phyloP scores from a whole-genome alignment of 257 asterid species.

The Solanum etuberosum region DNA sequence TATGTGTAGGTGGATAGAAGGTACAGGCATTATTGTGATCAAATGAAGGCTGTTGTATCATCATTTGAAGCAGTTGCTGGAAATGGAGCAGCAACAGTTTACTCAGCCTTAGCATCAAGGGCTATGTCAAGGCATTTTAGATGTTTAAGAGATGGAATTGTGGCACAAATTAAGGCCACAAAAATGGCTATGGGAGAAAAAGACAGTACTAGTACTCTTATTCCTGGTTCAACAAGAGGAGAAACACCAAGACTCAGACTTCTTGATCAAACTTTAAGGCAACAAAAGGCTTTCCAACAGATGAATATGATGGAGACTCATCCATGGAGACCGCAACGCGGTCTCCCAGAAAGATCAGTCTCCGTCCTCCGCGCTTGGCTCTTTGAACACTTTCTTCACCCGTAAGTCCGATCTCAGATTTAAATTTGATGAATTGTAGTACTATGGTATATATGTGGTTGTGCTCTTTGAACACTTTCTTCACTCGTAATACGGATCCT shows the following conservation, averaged over 20 bases:
- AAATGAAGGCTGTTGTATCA: slow-evolving; percentile 61
- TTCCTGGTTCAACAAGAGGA: slow-evolving; percentile 47
- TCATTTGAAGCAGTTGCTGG: slow-evolving; percentile 80
- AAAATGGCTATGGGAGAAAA: slow-evolving; percentile 70
- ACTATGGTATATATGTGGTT: slow-evolving; percentile 27
- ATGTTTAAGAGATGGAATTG: slow-evolving; percentile 59
- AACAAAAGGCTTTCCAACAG: slow-evolving; percentile 69
- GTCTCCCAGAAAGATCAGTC: slow-evolving; percentile 77
- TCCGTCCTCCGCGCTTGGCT: slow-evolving; percentile 86
- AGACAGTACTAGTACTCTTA: slow-evolving; percentile 14
- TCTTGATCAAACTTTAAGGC: slow-evolving; percentile 74
- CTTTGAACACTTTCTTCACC: slow-evolving; percentile 93
- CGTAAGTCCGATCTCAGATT: slow-evolving; percentile 4
- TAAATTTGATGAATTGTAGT: not conserved
- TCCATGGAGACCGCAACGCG: slow-evolving; percentile 93
- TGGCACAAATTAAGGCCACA: slow-evolving; percentile 40
- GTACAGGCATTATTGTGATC: slow-evolving; percentile 81
- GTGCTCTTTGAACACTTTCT: slow-evolving; percentile 90
- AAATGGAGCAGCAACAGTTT: slow-evolving; percentile 54
- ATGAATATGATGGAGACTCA: slow-evolving; percentile 69
- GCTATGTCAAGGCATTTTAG: slow-evolving; percentile 92
- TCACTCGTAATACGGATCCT: slow-evolving; percentile 21
- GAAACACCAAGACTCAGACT: slow-evolving; percentile 67
- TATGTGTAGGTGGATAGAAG: slow-evolving; percentile 65
- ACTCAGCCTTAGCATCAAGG: slow-evolving; percentile 54